These are phyloP conservation scores for Aspergillus pseudotamarii DNA, from an alignment of 2,329 filamentous ascomycete species.

Conservation along the genomic window DNA sequence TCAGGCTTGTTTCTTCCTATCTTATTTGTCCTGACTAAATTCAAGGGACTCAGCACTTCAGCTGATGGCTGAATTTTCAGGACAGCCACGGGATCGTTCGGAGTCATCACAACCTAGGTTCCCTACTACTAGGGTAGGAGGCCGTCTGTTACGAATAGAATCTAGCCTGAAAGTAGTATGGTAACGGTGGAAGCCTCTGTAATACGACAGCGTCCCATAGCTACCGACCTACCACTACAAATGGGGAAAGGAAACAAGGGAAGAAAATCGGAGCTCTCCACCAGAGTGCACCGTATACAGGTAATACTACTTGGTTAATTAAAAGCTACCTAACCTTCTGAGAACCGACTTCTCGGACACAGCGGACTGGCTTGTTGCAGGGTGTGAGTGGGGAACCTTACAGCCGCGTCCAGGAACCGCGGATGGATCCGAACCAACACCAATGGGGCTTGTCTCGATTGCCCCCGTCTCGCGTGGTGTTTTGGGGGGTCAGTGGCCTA, in stretches of 20 bases:
- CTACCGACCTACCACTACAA: background rate
- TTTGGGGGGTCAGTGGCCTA: constrained; percentile 1
- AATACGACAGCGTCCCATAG: constrained; percentile 7
- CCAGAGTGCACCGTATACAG: constrained; percentile 11
- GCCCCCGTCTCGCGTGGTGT: constrained; percentile 23
- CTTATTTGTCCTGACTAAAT: background rate
- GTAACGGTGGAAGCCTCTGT: constrained; percentile 5
- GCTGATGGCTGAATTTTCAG: background rate
- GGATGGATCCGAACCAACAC: constrained; percentile 35
- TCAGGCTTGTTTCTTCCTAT: constrained; percentile 1
- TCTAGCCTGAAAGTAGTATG: constrained; percentile 1
- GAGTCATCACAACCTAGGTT: background rate
- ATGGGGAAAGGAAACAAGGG: constrained; percentile 11
- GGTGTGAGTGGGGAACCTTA: constrained; percentile 29
- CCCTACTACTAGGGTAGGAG: background rate
- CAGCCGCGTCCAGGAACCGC: constrained; percentile 33
- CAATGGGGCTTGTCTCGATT: constrained; percentile 23
- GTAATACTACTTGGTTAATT: constrained; percentile 14
- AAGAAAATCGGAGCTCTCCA: constrained; percentile 24
- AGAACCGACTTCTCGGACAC: constrained; percentile 36
- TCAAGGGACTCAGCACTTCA: background rate
- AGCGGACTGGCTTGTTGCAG: constrained; percentile 28
- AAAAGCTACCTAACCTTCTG: constrained; percentile 21
- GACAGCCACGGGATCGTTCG: background rate
- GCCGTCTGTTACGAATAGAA: constrained; percentile 8